phyloP scores from a whole-genome alignment of 495 filamentous ascomycete species.

The Coniosporium apollinis region DNA sequence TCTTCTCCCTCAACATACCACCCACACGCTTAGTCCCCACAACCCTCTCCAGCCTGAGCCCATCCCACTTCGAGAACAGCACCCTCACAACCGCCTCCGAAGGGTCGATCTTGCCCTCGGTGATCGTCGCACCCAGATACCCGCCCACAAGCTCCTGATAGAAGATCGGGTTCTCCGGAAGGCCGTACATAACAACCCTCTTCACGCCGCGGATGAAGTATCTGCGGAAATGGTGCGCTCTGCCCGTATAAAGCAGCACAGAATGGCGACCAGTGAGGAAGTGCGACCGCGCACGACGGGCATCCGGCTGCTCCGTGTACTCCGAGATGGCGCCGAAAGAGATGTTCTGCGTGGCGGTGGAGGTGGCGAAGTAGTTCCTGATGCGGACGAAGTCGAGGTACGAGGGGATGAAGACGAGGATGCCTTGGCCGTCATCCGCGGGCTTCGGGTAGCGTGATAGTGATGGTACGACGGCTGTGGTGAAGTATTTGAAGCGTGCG shows the following conservation, averaged over 20 bases:
- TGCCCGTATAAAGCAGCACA: conserved; percentile 77
- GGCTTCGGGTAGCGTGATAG: conserved; percentile 40
- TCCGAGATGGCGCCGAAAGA: conserved; percentile 80
- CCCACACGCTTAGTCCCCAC: conserved; percentile 60
- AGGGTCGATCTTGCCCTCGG: conserved; percentile 24
- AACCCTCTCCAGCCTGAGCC: conserved; percentile 71
- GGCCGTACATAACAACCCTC: conserved; percentile 64
- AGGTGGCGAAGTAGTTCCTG: conserved; percentile 77
- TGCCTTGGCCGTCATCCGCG: conserved; percentile 35
- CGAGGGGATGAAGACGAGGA: conserved; percentile 72
- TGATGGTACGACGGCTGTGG: conserved; percentile 54
- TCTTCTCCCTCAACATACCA: conserved; percentile 53
- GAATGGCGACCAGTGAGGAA: conserved; percentile 70
- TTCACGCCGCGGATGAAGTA: conserved; percentile 66
- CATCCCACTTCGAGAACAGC: conserved; percentile 79
- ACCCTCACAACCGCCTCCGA: conserved; percentile 38
- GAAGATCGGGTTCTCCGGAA: conserved; percentile 79
- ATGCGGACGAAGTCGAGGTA: conserved; percentile 90
- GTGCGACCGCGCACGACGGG: conserved; percentile 69
- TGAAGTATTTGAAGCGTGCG: conserved; percentile 83
- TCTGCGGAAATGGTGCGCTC: conserved; percentile 84
- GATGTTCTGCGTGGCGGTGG: conserved; percentile 44
- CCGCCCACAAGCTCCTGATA: conserved; percentile 76
- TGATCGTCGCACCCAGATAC: conserved; percentile 40
- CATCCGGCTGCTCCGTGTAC: conserved; percentile 59